These are phyloP conservation scores for Nicotiana undulata DNA, from an alignment of 257 asterid species.

Conservation along the genomic window DNA sequence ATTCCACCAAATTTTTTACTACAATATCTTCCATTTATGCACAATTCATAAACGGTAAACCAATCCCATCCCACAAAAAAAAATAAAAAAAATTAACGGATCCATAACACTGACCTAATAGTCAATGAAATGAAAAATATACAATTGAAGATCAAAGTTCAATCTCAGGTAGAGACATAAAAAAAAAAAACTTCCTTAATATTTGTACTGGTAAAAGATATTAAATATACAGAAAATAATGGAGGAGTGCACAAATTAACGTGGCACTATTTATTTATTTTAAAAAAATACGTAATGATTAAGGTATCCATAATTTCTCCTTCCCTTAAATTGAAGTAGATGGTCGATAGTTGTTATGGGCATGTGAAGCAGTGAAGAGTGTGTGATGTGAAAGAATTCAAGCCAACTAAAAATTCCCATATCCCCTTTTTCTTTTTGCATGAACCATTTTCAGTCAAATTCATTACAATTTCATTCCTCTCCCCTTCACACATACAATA, in stretches of 20 bases:
- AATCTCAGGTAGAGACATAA: background rate
- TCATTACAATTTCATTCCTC: constrained; percentile 31
- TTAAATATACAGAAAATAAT: background rate
- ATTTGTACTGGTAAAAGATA: background rate
- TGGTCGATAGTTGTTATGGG: constrained; percentile 1
- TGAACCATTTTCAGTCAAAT: constrained; percentile 30
- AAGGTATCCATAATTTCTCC: background rate
- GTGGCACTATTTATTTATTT: too few relatives aligned
- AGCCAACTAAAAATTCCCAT: background rate
- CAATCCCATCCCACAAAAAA: background rate
- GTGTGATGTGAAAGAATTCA: background rate
- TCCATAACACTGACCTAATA: background rate
- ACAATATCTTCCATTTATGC: background rate
- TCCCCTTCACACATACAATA: constrained; percentile 10
- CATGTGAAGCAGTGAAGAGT: constrained; percentile 7
- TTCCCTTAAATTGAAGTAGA: background rate
- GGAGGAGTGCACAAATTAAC: constrained; percentile 4
- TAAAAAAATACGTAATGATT: constrained; percentile 1
- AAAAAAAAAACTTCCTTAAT: background rate
- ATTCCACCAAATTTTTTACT: background rate
- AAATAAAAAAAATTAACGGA: background rate
- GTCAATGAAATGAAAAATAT: background rate
- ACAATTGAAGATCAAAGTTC: background rate
- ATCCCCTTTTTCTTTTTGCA: constrained; percentile 4
- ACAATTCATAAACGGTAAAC: background rate